Evolutionary conservation across 768 basidiomycete genomes (phyloP).

Genomic region (Lentinula aciculospora): DNA sequence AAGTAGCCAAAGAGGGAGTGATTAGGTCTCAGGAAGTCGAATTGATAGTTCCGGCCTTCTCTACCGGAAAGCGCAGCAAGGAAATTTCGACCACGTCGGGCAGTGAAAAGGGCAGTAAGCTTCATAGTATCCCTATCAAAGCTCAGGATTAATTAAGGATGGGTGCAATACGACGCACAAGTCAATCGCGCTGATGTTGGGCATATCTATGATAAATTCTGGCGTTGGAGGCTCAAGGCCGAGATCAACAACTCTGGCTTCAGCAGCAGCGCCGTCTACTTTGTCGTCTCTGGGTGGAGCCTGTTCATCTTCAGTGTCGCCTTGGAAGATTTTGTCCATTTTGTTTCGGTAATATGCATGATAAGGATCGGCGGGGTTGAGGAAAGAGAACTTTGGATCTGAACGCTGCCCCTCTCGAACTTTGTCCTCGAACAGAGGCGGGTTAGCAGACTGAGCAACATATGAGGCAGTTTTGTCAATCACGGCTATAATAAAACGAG

Average conservation of each 20-base stretch:
- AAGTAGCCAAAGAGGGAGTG: constrained; percentile 97
- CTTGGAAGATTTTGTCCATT: constrained; percentile 76
- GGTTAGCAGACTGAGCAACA: constrained; percentile 91
- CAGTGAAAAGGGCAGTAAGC: constrained; percentile 92
- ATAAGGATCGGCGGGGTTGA: constrained; percentile 95
- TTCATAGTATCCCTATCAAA: constrained; percentile 84
- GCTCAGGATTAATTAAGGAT: constrained; percentile 6
- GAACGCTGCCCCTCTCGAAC: constrained; percentile 94
- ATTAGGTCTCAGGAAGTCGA: constrained; percentile 93
- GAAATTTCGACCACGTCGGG: constrained; percentile 84
- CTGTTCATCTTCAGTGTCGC: constrained; percentile 64
- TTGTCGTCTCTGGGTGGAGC: constrained; percentile 41
- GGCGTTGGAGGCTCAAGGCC: constrained; percentile 74
- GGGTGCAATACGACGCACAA: constrained; percentile 54
- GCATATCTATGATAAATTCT: constrained; percentile 82
- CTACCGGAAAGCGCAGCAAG: constrained; percentile 77
- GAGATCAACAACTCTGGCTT: constrained; percentile 44
- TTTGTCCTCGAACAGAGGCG: constrained; percentile 91
- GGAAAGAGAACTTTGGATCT: constrained; percentile 98
- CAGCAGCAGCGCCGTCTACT: constrained; percentile 25
- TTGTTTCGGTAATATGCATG: constrained; percentile 97
- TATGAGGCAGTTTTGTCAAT: constrained; percentile 93
- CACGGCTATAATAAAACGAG: constrained; percentile 53
- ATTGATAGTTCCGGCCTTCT: constrained; percentile 95
- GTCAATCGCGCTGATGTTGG: constrained; percentile 84